These are phyloP conservation scores for Salix dunnii DNA, from an alignment of 345 rosid genomes.

Conservation along the genomic window DNA sequence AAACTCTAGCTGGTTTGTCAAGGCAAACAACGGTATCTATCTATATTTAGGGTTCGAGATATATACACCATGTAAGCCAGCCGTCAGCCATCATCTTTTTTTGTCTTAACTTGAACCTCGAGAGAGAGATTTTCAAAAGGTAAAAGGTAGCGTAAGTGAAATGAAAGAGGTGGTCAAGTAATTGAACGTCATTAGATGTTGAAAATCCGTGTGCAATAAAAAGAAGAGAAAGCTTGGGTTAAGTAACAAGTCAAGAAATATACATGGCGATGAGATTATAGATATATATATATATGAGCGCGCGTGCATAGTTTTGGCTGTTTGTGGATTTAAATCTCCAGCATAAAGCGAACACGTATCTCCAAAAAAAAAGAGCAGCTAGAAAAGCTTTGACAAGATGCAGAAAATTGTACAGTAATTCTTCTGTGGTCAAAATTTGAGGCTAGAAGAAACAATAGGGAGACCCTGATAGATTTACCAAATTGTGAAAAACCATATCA, in stretches of 20 bases:
- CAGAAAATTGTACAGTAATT: background rate
- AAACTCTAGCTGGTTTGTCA: background rate
- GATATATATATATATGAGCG: too few species aligned
- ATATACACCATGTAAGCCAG: background rate
- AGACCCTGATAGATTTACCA: background rate
- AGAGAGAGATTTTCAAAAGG: constrained; percentile 12
- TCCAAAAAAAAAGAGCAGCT: too few species aligned
- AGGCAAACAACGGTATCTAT: constrained; percentile 1
- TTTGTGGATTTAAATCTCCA: too few species aligned
- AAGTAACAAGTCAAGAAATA: background rate
- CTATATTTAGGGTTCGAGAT: background rate
- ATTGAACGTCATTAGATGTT: background rate
- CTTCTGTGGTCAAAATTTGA: background rate
- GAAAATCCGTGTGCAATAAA: background rate
- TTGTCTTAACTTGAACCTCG: background rate
- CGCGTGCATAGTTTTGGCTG: too few species aligned
- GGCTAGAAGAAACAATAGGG: background rate
- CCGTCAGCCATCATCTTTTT: background rate
- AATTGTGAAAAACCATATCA: background rate
- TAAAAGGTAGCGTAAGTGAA: background rate
- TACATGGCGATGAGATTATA: too few species aligned
- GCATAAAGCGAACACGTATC: too few species aligned
- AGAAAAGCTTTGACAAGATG: background rate
- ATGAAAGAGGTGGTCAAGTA: background rate
- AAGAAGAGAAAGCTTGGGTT: background rate